Percentiles rank a stretch among this genome's conserved stretches.
Evolutionary conservation across 2,329 filamentous ascomycete species (phyloP).

Genomic region (Exophiala bonariae): DNA sequence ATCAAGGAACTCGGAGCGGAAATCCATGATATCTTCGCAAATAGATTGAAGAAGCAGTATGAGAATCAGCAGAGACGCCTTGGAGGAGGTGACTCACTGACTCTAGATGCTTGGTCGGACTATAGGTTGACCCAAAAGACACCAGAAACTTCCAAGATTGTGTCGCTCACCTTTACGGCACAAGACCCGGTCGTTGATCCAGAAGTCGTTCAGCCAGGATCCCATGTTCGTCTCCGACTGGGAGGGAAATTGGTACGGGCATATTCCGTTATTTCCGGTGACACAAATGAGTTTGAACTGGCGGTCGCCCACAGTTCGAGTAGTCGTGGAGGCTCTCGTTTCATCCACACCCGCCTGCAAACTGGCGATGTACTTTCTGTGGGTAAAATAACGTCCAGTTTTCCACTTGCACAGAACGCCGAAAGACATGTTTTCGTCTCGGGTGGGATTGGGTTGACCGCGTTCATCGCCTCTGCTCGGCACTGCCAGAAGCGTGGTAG

Average conservation of each 20-base stretch:
- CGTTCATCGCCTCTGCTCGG: conserved; percentile 56
- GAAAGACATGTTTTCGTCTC: conserved; percentile 64
- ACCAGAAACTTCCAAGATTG: conserved; percentile 51
- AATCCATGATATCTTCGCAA: conserved; percentile 54
- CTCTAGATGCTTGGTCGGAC: conserved; percentile 34
- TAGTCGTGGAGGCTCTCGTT: conserved; percentile 62
- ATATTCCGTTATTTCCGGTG: conserved; percentile 60
- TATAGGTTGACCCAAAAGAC: conserved; percentile 53
- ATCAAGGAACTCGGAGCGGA: conserved; percentile 47
- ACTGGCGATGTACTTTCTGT: conserved; percentile 54
- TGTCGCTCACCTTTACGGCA: conserved; percentile 55
- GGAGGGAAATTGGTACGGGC: conserved; percentile 57
- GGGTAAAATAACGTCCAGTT: conserved; percentile 51
- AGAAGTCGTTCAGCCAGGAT: conserved; percentile 45
- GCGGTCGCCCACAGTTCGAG: conserved; percentile 57
- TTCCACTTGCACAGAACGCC: conserved; percentile 48
- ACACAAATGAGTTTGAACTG: conserved; percentile 53
- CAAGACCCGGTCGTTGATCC: conserved; percentile 36
- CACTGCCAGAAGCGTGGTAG: conserved; percentile 2
- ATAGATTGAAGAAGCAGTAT: conserved; percentile 50
- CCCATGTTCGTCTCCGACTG: conserved; percentile 59
- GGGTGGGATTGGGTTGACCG: conserved; percentile 67
- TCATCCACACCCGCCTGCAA: conserved; percentile 52
- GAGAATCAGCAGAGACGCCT: conserved; percentile 12
- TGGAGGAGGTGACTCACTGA: background rate